phyloP scores from a whole-genome alignment of 257 asterid genomes.

The Hygrophila difformis region DNA sequence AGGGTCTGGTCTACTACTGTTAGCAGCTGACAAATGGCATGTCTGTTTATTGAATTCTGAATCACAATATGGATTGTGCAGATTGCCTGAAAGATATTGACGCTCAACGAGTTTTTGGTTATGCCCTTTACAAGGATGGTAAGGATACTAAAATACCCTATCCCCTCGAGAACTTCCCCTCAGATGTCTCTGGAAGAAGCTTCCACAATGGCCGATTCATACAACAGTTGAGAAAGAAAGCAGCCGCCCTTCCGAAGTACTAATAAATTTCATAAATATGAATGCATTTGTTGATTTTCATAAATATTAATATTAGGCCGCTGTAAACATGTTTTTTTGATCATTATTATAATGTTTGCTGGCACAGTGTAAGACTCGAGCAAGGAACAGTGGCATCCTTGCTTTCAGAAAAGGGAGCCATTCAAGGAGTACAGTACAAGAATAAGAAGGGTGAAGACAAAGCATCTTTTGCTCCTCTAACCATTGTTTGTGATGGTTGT shows the following conservation, averaged over 20 bases:
- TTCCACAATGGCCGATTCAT: slow-evolving; percentile 84
- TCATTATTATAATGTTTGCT: neutral
- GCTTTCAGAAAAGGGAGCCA: slow-evolving; percentile 54
- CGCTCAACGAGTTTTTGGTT: slow-evolving; percentile 64
- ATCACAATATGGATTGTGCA: slow-evolving; percentile 11
- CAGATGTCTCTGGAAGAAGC: slow-evolving; percentile 69
- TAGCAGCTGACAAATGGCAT: slow-evolving; percentile 11
- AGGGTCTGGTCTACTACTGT: neutral
- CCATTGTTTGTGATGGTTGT: slow-evolving; percentile 81
- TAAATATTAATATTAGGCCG: no score
- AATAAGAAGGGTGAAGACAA: slow-evolving; percentile 51
- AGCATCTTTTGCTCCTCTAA: slow-evolving; percentile 60
- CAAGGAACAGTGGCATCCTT: slow-evolving; percentile 77
- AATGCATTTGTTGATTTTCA: neutral
- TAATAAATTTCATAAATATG: neutral
- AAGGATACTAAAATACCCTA: slow-evolving; percentile 43
- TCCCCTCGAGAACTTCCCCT: slow-evolving; percentile 57
- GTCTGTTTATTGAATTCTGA: slow-evolving; percentile 1
- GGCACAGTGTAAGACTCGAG: slow-evolving; percentile 53
- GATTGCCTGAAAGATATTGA: slow-evolving; percentile 64
- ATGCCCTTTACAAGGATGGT: slow-evolving; percentile 74
- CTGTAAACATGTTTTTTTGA: no score
- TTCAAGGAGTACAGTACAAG: slow-evolving; percentile 73
- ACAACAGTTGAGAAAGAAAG: slow-evolving; percentile 74
- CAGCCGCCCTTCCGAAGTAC: slow-evolving; percentile 67